phyloP scores from a whole-genome alignment of 371 early-diverging fungal genomes.

The Mortierella sp. region DNA sequence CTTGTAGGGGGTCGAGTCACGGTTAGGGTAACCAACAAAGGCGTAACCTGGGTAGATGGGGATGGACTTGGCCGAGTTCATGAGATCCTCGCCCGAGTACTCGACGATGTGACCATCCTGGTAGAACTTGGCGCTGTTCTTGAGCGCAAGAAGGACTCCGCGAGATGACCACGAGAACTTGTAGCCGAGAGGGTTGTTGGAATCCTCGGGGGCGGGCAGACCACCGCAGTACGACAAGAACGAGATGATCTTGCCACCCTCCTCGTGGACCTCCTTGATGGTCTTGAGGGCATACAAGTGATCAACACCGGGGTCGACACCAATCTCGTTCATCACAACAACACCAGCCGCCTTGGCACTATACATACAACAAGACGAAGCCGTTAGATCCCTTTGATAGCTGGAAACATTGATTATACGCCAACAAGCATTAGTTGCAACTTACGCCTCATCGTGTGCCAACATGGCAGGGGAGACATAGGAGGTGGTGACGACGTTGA shows the following conservation, averaged over 20 bases:
- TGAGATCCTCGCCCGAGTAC: slow-evolving; percentile 87
- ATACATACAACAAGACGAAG: slow-evolving; percentile 6
- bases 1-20: slow-evolving; percentile 95
- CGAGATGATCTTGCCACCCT: slow-evolving; percentile 87
- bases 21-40: slow-evolving; percentile 93
- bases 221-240: slow-evolving; percentile 99
- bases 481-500: slow-evolving; percentile 90
- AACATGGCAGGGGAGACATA: slow-evolving; percentile 92
- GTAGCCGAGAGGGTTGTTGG: slow-evolving; percentile 98
- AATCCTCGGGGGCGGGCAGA: slow-evolving; percentile 97
- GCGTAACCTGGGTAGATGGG: slow-evolving; percentile 92
- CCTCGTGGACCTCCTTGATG: slow-evolving; percentile 87
- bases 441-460: slow-evolving; percentile 81
- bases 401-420: neutral
- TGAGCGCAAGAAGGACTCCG: slow-evolving; percentile 94
- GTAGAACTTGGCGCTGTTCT: slow-evolving; percentile 91
- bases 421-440: slow-evolving; percentile 1
- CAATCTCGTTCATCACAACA: slow-evolving; percentile 92
- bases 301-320: slow-evolving; percentile 96
- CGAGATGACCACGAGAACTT: slow-evolving; percentile 98
- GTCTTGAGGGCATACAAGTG: slow-evolving; percentile 89
- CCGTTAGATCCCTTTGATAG: too few relatives aligned
- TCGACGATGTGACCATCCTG: slow-evolving; percentile 92
- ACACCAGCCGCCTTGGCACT: slow-evolving; percentile 85
- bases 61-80: slow-evolving; percentile 89